Evolutionary conservation across 768 basidiomycete species (phyloP), one percentile per base, ranked within the genome.

Genomic region (Termitomyces sp.): DNA sequence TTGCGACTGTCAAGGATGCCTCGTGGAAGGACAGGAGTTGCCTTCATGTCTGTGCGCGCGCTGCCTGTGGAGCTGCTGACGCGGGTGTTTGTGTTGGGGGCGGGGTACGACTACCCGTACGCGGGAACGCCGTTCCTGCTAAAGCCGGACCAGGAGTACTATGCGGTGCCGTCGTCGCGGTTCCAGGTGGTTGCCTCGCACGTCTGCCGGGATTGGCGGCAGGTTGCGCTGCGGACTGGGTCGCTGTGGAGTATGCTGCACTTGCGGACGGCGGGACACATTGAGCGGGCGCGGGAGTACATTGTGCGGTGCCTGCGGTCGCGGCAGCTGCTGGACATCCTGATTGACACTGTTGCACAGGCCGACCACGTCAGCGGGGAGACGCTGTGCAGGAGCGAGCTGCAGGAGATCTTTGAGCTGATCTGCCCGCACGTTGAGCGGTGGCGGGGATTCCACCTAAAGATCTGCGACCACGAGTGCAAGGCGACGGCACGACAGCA

Each of bases 1-100:
- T n/a, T n/a, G n/a, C n/a, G n/a, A n/a, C n/a, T n/a, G n/a, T n/a
- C n/a, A n/a, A n/a, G n/a, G n/a, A 18, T 18, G 18, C 37, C 3
- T 62, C 55, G 65, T 49, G 57, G 58, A 46, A 66, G 64, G n/a
- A n/a, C n/a, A n/a, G n/a, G n/a, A n/a, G n/a, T n/a, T n/a, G n/a
- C n/a, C 48, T 63, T 59, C 44, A 66, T 69, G 31, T 64, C 69
- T 46, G 72, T 84, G 53, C 71, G 79, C 64, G 64, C 72, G 5
- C 74, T 86, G 48, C 85, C 85, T 31, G 76, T 82, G 53, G 86
- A 88, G 62, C 73, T 87, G 52, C 71, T 88, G 56, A 71, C 79
- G 20, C 71, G 79, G 44, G 79, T 87, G 22, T 85, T 86, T 68
- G 62, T 76, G 56, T 71, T 84, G n/a, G 83, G 83, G 56, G 72